These are phyloP conservation scores for Ogataea pignaliae DNA, from an alignment of 805 yeast species.

Conservation along the genomic window DNA sequence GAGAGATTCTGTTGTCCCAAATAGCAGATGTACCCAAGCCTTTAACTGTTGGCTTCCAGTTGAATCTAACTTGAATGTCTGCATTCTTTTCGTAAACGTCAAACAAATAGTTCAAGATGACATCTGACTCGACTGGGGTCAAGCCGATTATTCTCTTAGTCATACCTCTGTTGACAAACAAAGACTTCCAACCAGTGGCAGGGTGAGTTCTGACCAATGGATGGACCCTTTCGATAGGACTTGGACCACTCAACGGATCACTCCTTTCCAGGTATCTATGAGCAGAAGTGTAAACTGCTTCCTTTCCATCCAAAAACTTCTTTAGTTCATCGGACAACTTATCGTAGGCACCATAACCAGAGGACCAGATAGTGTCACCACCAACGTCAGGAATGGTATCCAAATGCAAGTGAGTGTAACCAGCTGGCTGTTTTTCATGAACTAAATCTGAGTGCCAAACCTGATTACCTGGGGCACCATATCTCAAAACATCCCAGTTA, in stretches of 20 bases:
- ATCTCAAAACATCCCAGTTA: constrained; percentile 13
- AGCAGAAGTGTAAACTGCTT: constrained; percentile 38
- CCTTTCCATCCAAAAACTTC: constrained; percentile 46
- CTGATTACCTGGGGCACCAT: constrained; percentile 19
- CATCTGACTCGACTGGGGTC: constrained; percentile 42
- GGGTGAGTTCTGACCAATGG: constrained; percentile 61
- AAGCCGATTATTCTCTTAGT: constrained; percentile 49
- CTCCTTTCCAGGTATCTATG: constrained; percentile 34
- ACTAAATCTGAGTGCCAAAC: constrained; percentile 51
- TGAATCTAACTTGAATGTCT: constrained; percentile 50
- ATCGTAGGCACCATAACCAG: constrained; percentile 53
- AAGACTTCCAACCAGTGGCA: constrained; percentile 57
- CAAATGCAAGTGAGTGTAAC: constrained; percentile 44
- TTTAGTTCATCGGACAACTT: constrained; percentile 47
- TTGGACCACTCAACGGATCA: constrained; percentile 40
- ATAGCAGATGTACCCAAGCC: constrained; percentile 42
- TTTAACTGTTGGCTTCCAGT: constrained; percentile 33
- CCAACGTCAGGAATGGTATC: constrained; percentile 46
- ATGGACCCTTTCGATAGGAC: constrained; percentile 48
- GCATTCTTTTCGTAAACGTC: constrained; percentile 42
- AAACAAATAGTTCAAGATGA: constrained; percentile 41
- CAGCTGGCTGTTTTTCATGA: constrained; percentile 49
- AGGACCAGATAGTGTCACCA: constrained; percentile 50
- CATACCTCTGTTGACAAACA: constrained; percentile 47
- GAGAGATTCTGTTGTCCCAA: constrained; percentile 45